These are phyloP conservation scores for Xylaria sp. DNA, from an alignment of 2,329 filamentous ascomycete species.

Conservation along the genomic window DNA sequence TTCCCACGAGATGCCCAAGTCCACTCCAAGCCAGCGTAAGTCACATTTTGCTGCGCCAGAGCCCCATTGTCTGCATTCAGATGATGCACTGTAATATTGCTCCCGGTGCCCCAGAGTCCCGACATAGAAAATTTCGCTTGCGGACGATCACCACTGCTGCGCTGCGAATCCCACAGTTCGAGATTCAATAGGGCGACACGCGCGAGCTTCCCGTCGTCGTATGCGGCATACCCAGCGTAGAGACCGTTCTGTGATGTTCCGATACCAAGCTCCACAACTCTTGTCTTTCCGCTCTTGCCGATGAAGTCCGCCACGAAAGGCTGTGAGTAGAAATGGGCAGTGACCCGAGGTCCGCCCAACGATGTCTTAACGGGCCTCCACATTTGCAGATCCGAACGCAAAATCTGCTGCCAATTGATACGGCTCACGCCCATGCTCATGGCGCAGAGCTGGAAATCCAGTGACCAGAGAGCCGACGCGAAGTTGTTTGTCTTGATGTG, in stretches of 20 bases:
- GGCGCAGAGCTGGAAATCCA: slow-evolving; percentile 37
- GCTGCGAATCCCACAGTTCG: slow-evolving; percentile 31
- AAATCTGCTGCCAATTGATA: slow-evolving; percentile 36
- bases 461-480: slow-evolving; percentile 35
- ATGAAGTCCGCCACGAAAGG: slow-evolving; percentile 40
- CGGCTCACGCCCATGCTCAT: slow-evolving; percentile 31
- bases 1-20: slow-evolving; percentile 28
- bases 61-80: slow-evolving; percentile 30
- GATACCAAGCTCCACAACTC: slow-evolving; percentile 31
- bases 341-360: slow-evolving; percentile 23
- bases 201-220: slow-evolving; percentile 35
- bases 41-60: slow-evolving; percentile 31
- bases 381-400: slow-evolving; percentile 32
- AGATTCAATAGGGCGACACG: slow-evolving; percentile 35
- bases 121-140: slow-evolving; percentile 23
- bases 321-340: slow-evolving; percentile 35
- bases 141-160: slow-evolving; percentile 17
- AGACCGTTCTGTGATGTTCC: slow-evolving; percentile 26
- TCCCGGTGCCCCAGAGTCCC: slow-evolving; percentile 9
- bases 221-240: slow-evolving; percentile 34
- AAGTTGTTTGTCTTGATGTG: slow-evolving; percentile 32
- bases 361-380: slow-evolving; percentile 33
- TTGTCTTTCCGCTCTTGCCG: slow-evolving; percentile 35
- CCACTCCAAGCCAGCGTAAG: slow-evolving; percentile 36
- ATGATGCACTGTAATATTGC: slow-evolving; percentile 29